Evolutionary conservation across 352 stramenopile genomes (phyloP).

Genomic region (Phytophthora pistaciae): DNA sequence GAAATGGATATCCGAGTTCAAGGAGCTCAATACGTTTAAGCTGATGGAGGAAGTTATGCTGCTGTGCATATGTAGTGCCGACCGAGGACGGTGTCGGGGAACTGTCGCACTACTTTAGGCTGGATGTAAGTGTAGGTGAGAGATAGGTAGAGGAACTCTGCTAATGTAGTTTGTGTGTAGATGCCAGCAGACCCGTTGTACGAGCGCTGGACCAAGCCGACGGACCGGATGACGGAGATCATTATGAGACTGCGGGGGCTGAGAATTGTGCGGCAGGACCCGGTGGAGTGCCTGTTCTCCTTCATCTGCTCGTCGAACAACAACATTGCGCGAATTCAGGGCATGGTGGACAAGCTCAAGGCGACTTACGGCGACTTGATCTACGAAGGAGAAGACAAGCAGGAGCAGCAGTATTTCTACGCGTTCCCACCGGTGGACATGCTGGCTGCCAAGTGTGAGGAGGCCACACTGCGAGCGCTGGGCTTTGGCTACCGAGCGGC

Average conservation of each 20-base stretch:
- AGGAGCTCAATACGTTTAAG: not conserved
- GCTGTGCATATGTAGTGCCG: slow-evolving; percentile 35
- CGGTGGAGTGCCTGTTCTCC: slow-evolving; percentile 96
- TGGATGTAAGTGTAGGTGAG: slow-evolving; percentile 55
- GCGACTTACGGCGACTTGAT: slow-evolving; percentile 87
- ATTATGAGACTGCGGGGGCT: slow-evolving; percentile 87
- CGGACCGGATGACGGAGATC: slow-evolving; percentile 75
- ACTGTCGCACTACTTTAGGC: slow-evolving; percentile 91
- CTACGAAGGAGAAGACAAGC: slow-evolving; percentile 15
- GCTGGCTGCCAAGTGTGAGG: slow-evolving; percentile 73
- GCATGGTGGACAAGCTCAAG: slow-evolving; percentile 94
- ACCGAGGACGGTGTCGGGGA: slow-evolving; percentile 52
- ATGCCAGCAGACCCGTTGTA: slow-evolving; percentile 65
- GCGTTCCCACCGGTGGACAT: slow-evolving; percentile 92
- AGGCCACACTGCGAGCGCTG: slow-evolving; percentile 84
- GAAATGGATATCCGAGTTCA: not conserved
- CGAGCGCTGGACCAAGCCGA: slow-evolving; percentile 74
- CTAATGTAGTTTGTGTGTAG: slow-evolving; percentile 19
- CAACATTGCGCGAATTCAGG: slow-evolving; percentile 97
- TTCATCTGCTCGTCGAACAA: slow-evolving; percentile 99
- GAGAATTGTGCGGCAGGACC: slow-evolving; percentile 94
- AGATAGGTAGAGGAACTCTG: not conserved
- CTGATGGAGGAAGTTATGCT: not conserved
- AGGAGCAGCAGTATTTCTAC: slow-evolving; percentile 58
- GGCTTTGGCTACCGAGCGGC: slow-evolving; percentile 92